Base-by-base conservation (phyloP, 1,284 basidiomycete species). In the Volvariella volvacea region DNA sequence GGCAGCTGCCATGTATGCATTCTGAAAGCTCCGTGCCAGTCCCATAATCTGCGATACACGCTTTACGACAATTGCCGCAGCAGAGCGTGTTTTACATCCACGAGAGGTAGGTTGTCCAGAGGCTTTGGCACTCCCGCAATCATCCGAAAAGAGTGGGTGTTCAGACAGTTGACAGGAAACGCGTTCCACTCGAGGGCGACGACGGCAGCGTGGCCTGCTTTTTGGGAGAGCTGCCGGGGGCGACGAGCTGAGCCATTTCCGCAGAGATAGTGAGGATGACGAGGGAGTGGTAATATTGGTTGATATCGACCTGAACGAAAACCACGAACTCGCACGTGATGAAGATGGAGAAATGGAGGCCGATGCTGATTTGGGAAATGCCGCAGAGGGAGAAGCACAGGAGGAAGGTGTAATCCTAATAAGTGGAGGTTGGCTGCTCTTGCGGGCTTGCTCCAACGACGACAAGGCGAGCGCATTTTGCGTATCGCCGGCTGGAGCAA, bases 361-460 rank as follows among this genome's bases (percentile, higher is more conserved):
- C 3, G 65, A 49, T 43, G 55, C 56, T 45, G 40, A 53, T 48
- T 32, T 58, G 50, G 50, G 59, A 51, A 30, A 56, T 55, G 20
- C 61, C 19, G 30, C 46, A 21, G 63, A 58, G 25, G 25, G 25
- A 28, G 25, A 12, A 28, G 25, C 12, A 28, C 6, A 28, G 68
- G 45, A 67, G 64, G 48, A 78, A 76, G 16, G 78, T 76, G 32
- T 78, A 66, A 77, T 76, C 79, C 0, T 76, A 80, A 39, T 67
- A 66, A 16, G 76, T 68, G 32, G 73, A 70, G 1, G 68, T 67
- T 17, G 67, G 55, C 0, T n/a, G n/a, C n/a, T n/a, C n/a, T n/a
- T n/a, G n/a, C n/a, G n/a, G n/a, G n/a, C n/a, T n/a, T n/a, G n/a
- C n/a, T n/a, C n/a, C n/a, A n/a, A n/a, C n/a, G n/a, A n/a, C n/a